Conservation (phyloP, 768 basidiomycete genomes). For the Lactarius pseudohatsudake region DNA sequence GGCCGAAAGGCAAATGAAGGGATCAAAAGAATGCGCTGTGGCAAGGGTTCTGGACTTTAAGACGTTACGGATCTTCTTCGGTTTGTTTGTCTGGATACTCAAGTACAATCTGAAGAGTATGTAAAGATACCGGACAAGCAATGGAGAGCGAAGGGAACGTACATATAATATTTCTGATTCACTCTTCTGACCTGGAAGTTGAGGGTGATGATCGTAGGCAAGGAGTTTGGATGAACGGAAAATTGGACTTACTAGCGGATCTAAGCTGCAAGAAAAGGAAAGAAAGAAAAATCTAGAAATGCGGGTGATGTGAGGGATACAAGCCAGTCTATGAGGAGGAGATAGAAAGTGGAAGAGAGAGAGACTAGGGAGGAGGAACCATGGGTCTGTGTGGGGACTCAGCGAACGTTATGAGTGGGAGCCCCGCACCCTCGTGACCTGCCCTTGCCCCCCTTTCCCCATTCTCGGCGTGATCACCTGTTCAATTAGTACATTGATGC, state of each 20-base stretch:
- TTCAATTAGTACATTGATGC: not conserved
- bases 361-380: constrained; percentile 13
- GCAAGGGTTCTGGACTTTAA: constrained; percentile 15
- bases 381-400: constrained; percentile 14
- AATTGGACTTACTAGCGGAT: constrained; percentile 4
- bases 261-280: constrained; percentile 20
- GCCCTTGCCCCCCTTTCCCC: constrained; percentile 17
- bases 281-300: constrained; percentile 23
- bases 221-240: not conserved
- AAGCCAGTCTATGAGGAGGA: constrained; percentile 24
- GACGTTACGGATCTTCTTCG: constrained; percentile 27
- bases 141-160: constrained; percentile 1
- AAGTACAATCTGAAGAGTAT: constrained; percentile 25
- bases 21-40: constrained; percentile 17
- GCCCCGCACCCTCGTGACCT: constrained; percentile 23
- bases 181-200: constrained; percentile 18
- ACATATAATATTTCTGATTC: constrained; percentile 25
- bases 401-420: constrained; percentile 13
- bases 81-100: constrained; percentile 16
- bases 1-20: not conserved
- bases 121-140: not conserved
- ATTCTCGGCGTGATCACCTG: constrained; percentile 25
- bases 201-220: constrained; percentile 9
- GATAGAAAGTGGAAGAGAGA: constrained; percentile 15
- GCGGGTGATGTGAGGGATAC: constrained; percentile 9